These are phyloP conservation scores for Polyporus tsugae DNA, from an alignment of 1,284 basidiomycete genomes.

Conservation along the genomic window DNA sequence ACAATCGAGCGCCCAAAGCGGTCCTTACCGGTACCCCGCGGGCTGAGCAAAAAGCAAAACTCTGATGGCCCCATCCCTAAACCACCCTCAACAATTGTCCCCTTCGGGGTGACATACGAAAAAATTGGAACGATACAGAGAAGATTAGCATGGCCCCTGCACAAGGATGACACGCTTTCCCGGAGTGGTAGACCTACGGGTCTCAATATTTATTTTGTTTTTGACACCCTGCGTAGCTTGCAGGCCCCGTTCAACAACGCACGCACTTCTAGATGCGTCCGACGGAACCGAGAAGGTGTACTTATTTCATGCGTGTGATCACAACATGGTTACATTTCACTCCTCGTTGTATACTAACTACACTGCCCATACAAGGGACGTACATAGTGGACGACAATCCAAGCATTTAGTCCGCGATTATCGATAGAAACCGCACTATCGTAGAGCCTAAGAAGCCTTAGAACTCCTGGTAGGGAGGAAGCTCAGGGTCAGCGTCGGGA, in stretches of 20 bases:
- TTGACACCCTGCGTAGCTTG: background rate
- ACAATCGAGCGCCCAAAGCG: background rate
- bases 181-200: constrained; percentile 28
- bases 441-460: constrained; percentile 32
- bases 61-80: no score
- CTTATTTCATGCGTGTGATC: no score
- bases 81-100: background rate
- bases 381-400: constrained; percentile 5
- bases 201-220: constrained; percentile 26
- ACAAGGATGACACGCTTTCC: constrained; percentile 29
- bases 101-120: constrained; percentile 28
- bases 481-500: constrained; percentile 55
- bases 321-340: no score
- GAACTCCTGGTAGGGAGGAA: constrained; percentile 74
- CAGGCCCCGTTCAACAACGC: no score
- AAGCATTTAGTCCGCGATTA: constrained; percentile 7
- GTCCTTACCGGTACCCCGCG: constrained; percentile 5
- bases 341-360: background rate
- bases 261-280: no score
- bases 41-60: constrained; percentile 18
- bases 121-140: constrained; percentile 29
- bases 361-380: background rate
- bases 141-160: constrained; percentile 29
- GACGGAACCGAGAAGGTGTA: no score
- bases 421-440: background rate